These are phyloP conservation scores for Saccharomyces uvarum DNA, from an alignment of 1,139 yeast species.

Conservation along the genomic window DNA sequence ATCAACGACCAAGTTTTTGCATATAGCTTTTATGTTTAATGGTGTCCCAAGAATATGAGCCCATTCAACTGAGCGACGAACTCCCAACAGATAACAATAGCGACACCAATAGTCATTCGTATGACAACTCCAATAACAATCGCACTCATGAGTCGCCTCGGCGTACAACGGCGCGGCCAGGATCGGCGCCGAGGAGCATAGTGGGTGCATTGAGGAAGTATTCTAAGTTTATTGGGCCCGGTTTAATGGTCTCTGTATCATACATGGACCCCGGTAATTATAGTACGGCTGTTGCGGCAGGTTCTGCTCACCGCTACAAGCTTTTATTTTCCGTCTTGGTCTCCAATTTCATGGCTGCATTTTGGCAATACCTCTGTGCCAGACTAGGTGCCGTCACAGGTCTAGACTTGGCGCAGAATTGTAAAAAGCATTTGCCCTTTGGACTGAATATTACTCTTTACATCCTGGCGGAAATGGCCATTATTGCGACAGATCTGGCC, in stretches of 20 bases:
- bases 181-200: background rate
- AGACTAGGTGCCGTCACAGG: slow-evolving; percentile 76
- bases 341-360: slow-evolving; percentile 64
- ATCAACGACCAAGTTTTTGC: background rate
- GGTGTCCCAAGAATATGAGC: slow-evolving; percentile 8
- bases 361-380: slow-evolving; percentile 63
- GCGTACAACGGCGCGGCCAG: background rate
- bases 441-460: slow-evolving; percentile 52
- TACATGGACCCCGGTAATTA: slow-evolving; percentile 82
- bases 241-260: slow-evolving; percentile 67
- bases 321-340: slow-evolving; percentile 55
- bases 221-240: slow-evolving; percentile 66
- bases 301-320: slow-evolving; percentile 62
- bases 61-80: slow-evolving; percentile 3
- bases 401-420: slow-evolving; percentile 67
- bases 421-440: slow-evolving; percentile 54
- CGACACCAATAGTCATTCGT: background rate
- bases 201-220: slow-evolving; percentile 36
- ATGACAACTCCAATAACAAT: background rate
- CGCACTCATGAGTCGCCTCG: background rate
- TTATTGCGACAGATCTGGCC: slow-evolving; percentile 73
- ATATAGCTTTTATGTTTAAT: slow-evolving; percentile 2
- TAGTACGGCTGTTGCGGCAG: slow-evolving; percentile 72
- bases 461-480: slow-evolving; percentile 62
- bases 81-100: background rate